These are phyloP conservation scores for Tolypocladium sp. DNA, from an alignment of 2,329 filamentous ascomycete genomes.

Conservation along the genomic window DNA sequence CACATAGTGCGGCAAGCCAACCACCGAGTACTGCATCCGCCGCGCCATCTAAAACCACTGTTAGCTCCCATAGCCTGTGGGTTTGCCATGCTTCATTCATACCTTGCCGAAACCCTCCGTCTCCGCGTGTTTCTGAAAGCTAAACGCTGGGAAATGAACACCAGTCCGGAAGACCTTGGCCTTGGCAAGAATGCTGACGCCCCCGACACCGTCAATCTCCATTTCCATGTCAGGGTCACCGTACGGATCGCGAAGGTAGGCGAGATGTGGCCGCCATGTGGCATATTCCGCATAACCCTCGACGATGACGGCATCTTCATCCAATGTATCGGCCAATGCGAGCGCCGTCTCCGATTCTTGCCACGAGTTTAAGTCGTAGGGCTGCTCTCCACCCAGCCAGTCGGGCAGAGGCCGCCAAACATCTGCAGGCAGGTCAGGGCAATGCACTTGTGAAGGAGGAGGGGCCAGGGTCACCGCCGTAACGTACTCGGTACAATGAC, in stretches of 20 bases:
- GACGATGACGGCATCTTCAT: slow-evolving; percentile 97
- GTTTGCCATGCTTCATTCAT: slow-evolving; percentile 13
- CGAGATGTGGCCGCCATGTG: slow-evolving; percentile 94
- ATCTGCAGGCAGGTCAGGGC: slow-evolving; percentile 43
- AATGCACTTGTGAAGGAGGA: background rate
- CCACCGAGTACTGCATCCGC: slow-evolving; percentile 89
- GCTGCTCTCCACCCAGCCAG: slow-evolving; percentile 97
- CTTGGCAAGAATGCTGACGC: slow-evolving; percentile 95
- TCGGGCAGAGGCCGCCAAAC: slow-evolving; percentile 98
- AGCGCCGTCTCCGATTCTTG: slow-evolving; percentile 97
- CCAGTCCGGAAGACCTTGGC: slow-evolving; percentile 90
- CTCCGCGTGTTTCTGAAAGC: slow-evolving; percentile 96
- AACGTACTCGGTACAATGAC: slow-evolving; percentile 93
- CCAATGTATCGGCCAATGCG: slow-evolving; percentile 84
- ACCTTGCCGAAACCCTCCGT: slow-evolving; percentile 99
- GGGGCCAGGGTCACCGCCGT: background rate
- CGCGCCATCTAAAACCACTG: slow-evolving; percentile 69
- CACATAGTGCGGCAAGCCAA: slow-evolving; percentile 93
- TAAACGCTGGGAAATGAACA: slow-evolving; percentile 96
- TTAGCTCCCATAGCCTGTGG: background rate
- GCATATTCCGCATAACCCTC: slow-evolving; percentile 98
- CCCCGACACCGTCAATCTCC: slow-evolving; percentile 96
- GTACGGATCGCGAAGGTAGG: slow-evolving; percentile 92
- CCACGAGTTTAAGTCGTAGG: slow-evolving; percentile 98
- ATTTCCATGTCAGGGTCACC: slow-evolving; percentile 99